These are phyloP conservation scores for Pontederia crassipes DNA, from an alignment of 176 grass and related monocot genomes.

Conservation along the genomic window DNA sequence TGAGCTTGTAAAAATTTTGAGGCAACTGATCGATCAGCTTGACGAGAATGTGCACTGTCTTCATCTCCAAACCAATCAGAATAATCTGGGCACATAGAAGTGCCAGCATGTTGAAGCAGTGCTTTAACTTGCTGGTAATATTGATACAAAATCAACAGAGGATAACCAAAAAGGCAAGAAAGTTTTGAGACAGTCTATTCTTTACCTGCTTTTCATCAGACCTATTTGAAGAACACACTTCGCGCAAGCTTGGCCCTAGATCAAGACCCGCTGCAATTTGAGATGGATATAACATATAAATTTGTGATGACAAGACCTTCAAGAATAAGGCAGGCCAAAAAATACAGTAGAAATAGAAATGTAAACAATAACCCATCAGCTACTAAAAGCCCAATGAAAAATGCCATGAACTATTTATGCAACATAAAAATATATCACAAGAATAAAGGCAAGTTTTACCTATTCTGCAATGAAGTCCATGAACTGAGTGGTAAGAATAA, in stretches of 20 bases:
- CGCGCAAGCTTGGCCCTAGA: constrained; percentile 73
- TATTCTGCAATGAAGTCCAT: too few species aligned
- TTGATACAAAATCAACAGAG: constrained; percentile 13
- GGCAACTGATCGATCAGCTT: constrained; percentile 58
- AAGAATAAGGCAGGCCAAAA: neutral
- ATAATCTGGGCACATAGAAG: constrained; percentile 84
- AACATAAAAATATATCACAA: too few species aligned
- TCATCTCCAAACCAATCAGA: constrained; percentile 76
- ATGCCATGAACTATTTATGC: too few species aligned
- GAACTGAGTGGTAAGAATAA: too few species aligned
- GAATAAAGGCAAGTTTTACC: too few species aligned
- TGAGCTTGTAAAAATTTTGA: constrained; percentile 79
- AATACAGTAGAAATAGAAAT: too few species aligned
- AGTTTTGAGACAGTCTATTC: constrained; percentile 6
- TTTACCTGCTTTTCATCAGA: constrained; percentile 90
- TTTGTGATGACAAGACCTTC: constrained; percentile 15
- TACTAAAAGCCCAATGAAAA: too few species aligned
- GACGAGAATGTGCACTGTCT: constrained; percentile 44
- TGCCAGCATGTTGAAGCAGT: constrained; percentile 76
- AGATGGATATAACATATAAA: constrained; percentile 16
- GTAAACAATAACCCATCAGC: too few species aligned
- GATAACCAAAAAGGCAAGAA: constrained; percentile 4
- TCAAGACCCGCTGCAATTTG: constrained; percentile 36
- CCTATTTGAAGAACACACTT: constrained; percentile 85
- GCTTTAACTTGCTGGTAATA: constrained; percentile 73